These are phyloP conservation scores for Parmelia sp. DNA, from an alignment of 495 filamentous ascomycete species.

Conservation along the genomic window DNA sequence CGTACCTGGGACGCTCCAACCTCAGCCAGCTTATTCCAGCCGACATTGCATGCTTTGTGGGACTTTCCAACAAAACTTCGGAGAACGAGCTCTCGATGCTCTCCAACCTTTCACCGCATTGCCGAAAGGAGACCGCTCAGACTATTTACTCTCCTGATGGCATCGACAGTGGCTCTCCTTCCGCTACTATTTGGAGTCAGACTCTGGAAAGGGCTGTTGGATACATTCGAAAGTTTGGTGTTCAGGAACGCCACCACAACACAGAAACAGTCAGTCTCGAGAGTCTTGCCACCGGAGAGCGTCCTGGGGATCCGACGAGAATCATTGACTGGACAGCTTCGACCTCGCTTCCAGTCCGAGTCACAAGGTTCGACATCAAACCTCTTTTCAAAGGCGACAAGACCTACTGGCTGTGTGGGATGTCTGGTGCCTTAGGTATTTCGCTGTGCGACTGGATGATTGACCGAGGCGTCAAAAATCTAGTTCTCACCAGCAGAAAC, in stretches of 20 bases:
- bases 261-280: conserved; percentile 1
- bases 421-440: conserved; percentile 52
- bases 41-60: conserved; percentile 4
- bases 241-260: neutral
- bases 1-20: conserved; percentile 8
- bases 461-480: conserved; percentile 44
- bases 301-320: neutral
- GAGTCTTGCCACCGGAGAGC: neutral
- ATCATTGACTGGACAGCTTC: conserved; percentile 5
- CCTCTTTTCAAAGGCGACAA: conserved; percentile 29
- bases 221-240: neutral
- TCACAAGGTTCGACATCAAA: conserved; percentile 6
- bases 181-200: neutral
- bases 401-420: conserved; percentile 51
- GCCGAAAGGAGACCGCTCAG: conserved; percentile 1
- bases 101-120: conserved; percentile 4
- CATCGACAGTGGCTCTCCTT: conserved; percentile 1
- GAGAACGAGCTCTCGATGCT: conserved; percentile 11
- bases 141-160: neutral
- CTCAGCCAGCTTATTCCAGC: conserved; percentile 7
- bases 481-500: conserved; percentile 43
- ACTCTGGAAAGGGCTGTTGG: neutral
- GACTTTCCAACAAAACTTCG: neutral
- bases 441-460: conserved; percentile 54
- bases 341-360: neutral